Conservation (phyloP, 2,329 filamentous ascomycete genomes). For the Phaeosphaeria sp. region DNA sequence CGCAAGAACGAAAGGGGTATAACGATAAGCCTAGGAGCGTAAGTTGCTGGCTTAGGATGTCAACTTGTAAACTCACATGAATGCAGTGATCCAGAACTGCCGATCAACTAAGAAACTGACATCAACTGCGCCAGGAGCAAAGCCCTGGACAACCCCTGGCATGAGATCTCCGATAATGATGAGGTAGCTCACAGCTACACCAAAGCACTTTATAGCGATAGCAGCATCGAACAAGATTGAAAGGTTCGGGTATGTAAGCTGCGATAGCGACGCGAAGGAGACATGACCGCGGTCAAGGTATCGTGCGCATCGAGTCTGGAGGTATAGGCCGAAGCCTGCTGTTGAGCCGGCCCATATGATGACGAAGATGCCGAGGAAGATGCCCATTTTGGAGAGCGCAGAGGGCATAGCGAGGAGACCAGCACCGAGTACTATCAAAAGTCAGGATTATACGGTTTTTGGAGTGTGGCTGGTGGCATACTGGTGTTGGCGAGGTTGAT, state of each 20-base stretch:
- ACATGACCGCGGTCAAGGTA: slow-evolving; percentile 89
- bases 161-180: slow-evolving; percentile 99
- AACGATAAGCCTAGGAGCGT: slow-evolving; percentile 72
- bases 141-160: slow-evolving; percentile 89
- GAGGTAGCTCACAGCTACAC: slow-evolving; percentile 94
- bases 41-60: slow-evolving; percentile 5
- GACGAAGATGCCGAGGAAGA: slow-evolving; percentile 80
- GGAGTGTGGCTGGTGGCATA: slow-evolving; percentile 53
- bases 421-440: slow-evolving; percentile 79
- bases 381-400: slow-evolving; percentile 94
- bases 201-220: slow-evolving; percentile 97
- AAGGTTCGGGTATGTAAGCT: slow-evolving; percentile 95
- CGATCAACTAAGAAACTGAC: slow-evolving; percentile 82
- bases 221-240: slow-evolving; percentile 94
- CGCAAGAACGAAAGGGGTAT: slow-evolving; percentile 94
- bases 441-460: slow-evolving; percentile 16
- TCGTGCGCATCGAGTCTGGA: slow-evolving; percentile 89
- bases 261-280: slow-evolving; percentile 95
- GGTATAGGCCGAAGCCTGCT: slow-evolving; percentile 90
- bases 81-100: slow-evolving; percentile 97
- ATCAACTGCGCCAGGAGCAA: slow-evolving; percentile 68
- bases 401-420: slow-evolving; percentile 96
- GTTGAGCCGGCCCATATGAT: slow-evolving; percentile 92
- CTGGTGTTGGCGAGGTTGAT: slow-evolving; percentile 97
- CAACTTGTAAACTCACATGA: slow-evolving; percentile 68